Conservation (phyloP, 257 asterid species). For the Linderniella brevidens region DNA sequence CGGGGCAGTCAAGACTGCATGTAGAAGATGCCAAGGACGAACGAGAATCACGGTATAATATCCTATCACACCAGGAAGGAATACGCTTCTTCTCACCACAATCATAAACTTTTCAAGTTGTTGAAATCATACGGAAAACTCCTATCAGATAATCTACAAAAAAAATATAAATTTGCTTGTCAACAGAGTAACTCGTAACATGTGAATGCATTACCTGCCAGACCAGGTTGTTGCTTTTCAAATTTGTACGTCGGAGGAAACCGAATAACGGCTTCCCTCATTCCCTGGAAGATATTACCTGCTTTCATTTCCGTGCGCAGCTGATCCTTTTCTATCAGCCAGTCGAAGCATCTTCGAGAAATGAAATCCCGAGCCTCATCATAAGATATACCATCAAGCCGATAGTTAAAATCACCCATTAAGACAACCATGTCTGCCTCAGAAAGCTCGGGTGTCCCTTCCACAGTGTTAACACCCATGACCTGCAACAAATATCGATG, state of each 20-base stretch:
- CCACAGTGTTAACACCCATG: constrained; percentile 41
- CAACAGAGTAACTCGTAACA: no score
- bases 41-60: constrained; percentile 79
- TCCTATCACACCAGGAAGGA: constrained; percentile 99
- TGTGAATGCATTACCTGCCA: constrained; percentile 95
- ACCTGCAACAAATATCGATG: no score
- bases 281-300: constrained; percentile 93
- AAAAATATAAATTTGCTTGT: constrained; percentile 11
- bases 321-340: constrained; percentile 94
- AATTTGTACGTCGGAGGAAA: constrained; percentile 98
- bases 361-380: constrained; percentile 95
- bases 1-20: constrained; percentile 90
- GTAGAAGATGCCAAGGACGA: constrained; percentile 38
- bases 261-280: constrained; percentile 85
- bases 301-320: constrained; percentile 77
- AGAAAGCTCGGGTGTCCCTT: constrained; percentile 74
- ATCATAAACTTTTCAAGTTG: constrained; percentile 95
- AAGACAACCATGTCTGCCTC: constrained; percentile 95
- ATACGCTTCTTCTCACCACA: constrained; percentile 97
- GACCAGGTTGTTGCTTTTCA: constrained; percentile 81
- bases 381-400: constrained; percentile 78
- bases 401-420: constrained; percentile 91
- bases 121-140: no score
- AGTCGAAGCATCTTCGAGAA: constrained; percentile 91
- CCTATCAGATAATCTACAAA: no score